These are phyloP conservation scores for Psilocybe cubensis DNA, from an alignment of 768 basidiomycete species.

Conservation along the genomic window DNA sequence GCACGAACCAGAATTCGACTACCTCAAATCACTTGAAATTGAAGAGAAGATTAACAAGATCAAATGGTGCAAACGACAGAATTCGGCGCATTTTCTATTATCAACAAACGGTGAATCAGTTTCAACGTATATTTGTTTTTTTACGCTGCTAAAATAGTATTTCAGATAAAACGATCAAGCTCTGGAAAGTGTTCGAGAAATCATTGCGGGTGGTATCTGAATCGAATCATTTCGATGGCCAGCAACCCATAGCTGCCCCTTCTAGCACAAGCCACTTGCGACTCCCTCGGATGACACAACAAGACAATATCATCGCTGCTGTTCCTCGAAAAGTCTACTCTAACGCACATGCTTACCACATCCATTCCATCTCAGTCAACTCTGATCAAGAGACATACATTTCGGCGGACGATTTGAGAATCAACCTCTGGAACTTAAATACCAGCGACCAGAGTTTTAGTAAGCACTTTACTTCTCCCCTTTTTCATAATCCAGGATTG, in stretches of 20 bases:
- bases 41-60: constrained; percentile 99
- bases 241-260: constrained; percentile 70
- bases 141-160: constrained; percentile 12
- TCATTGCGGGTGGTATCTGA: constrained; percentile 94
- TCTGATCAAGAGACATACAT: constrained; percentile 99
- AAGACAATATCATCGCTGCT: constrained; percentile 98
- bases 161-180: constrained; percentile 98
- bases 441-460: constrained; percentile 99
- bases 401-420: constrained; percentile 95
- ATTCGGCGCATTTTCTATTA: constrained; percentile 94
- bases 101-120: constrained; percentile 87
- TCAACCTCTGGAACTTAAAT: constrained; percentile 98
- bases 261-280: constrained; percentile 63
- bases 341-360: constrained; percentile 99
- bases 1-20: constrained; percentile 99
- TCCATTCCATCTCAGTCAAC: constrained; percentile 99
- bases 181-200: constrained; percentile 99
- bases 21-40: constrained; percentile 99
- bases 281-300: constrained; percentile 89
- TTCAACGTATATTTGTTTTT: constrained; percentile 23
- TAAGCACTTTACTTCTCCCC: constrained; percentile 47
- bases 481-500: constrained; percentile 1
- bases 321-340: constrained; percentile 99
- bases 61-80: constrained; percentile 99
- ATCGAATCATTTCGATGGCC: constrained; percentile 90